Evolutionary conservation across 495 filamentous ascomycete species (phyloP), one percentile per base, ranked within the genome.

Genomic region (Aspergillus nanangensis): DNA sequence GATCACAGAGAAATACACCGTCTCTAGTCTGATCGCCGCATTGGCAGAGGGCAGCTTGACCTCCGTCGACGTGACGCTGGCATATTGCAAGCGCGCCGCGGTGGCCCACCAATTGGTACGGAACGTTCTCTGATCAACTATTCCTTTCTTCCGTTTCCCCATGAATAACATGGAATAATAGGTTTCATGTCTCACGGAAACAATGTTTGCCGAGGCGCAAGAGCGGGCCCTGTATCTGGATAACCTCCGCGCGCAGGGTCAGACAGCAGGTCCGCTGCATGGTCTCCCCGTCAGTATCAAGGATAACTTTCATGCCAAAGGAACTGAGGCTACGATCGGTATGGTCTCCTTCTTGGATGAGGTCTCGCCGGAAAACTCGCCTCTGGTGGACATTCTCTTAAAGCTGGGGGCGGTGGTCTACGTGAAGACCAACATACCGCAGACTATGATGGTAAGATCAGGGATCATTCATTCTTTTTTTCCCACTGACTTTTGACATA

Each of bases 251-350:
- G 55, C 58, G 3, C 48, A 58, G 11, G 56, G 61, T 0, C 70
- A 68, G 33, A 53, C 70, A 10, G 60, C 77, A 10, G 82, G 82
- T 0, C 80, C 80, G 0, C 65, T 86, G 0, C 82, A 86, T 45
- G 82, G 82, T 18, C 55, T 86, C 8, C 82, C 82, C 0, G 74
- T 84, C 24, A 78, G 72, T 43, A 69, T 83, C 34, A 86, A 85
- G 59, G 82, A 85, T 53, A 72, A 75, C 36, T 65, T 82, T 25
- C 64, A 65, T 17, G 67, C 79, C 44, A 71, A 76, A 45, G 79
- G 70, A 7, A 58, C 71, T 8, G 50, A 65, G 19, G 42, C 63
- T 3, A 58, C 46, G 15, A 55, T 62, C 24, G 63, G 60, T 3
- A 55, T 57, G 54, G 43, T 61, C 0, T 29, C 54, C 0, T 57